Evolutionary conservation across 108 stramenopile species (phyloP).

Genomic region (Hondaea fermentalgiana): DNA sequence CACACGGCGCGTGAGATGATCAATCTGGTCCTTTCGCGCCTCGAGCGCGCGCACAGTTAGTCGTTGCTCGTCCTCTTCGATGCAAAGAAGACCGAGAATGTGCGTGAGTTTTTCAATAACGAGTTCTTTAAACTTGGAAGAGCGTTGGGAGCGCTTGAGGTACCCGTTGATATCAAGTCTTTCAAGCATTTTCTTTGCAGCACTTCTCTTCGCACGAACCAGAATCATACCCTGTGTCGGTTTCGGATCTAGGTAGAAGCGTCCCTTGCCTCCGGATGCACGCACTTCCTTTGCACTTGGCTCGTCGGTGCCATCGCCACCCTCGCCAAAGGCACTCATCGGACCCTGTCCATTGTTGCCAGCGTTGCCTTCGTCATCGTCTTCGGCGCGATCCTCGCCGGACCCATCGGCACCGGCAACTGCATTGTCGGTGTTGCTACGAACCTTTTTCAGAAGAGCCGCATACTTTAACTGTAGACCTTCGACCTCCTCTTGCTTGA

Average conservation of each 20-base stretch:
- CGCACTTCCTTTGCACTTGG: constrained; percentile 33
- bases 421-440: background rate
- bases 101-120: constrained; percentile 49
- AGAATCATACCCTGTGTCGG: constrained; percentile 26
- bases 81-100: constrained; percentile 48
- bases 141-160: constrained; percentile 43
- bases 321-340: background rate
- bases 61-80: constrained; percentile 54
- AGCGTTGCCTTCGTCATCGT: background rate
- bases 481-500: constrained; percentile 44
- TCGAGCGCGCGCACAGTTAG: constrained; percentile 22
- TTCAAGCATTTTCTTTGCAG: background rate
- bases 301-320: constrained; percentile 5
- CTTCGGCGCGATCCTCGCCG: background rate
- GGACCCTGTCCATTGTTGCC: background rate
- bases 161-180: constrained; percentile 36
- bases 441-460: constrained; percentile 38
- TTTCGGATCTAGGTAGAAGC: constrained; percentile 48
- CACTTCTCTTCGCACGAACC: background rate
- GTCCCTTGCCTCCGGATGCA: constrained; percentile 37
- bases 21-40: constrained; percentile 42
- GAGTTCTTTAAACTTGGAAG: constrained; percentile 54
- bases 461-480: constrained; percentile 34
- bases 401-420: background rate
- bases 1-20: constrained; percentile 35